These are phyloP conservation scores for Leishmania gerbilli DNA, from an alignment of 208 protist species.

Conservation along the genomic window DNA sequence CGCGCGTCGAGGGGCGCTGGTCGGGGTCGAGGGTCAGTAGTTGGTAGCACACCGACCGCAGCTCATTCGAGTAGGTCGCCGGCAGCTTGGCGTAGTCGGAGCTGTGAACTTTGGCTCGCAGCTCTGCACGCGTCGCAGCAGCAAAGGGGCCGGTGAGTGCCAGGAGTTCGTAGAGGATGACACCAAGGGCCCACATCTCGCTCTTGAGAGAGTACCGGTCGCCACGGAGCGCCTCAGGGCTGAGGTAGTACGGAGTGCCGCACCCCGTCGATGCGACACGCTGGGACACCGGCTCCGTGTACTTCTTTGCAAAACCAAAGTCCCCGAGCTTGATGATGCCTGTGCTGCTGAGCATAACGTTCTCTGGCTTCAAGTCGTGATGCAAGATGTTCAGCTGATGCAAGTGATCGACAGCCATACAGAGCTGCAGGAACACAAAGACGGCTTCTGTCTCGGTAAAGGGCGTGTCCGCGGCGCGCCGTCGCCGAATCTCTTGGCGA, in stretches of 20 bases:
- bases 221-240: conserved; percentile 84
- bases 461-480: conserved; percentile 21
- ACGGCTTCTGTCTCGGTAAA: conserved; percentile 60
- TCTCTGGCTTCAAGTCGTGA: conserved; percentile 93
- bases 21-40: conserved; percentile 17
- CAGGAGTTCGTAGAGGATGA: conserved; percentile 78
- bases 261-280: conserved; percentile 48
- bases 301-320: conserved; percentile 71
- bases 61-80: conserved; percentile 2
- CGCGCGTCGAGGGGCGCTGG: conserved; percentile 17
- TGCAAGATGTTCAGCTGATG: conserved; percentile 83
- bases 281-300: conserved; percentile 40
- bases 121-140: conserved; percentile 30
- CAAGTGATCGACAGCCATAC: conserved; percentile 72
- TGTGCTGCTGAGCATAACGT: conserved; percentile 78
- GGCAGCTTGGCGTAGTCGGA: conserved; percentile 10
- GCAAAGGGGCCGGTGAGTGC: conserved; percentile 70
- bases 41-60: conserved; percentile 23
- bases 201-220: conserved; percentile 89
- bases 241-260: conserved; percentile 89
- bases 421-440: conserved; percentile 69
- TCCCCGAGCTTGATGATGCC: conserved; percentile 80
- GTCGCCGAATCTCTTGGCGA: conserved; percentile 50
- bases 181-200: conserved; percentile 88
- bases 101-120: conserved; percentile 12